These are phyloP conservation scores for Trichosporon sp. DNA, from an alignment of 1,284 basidiomycete genomes.

Conservation along the genomic window DNA sequence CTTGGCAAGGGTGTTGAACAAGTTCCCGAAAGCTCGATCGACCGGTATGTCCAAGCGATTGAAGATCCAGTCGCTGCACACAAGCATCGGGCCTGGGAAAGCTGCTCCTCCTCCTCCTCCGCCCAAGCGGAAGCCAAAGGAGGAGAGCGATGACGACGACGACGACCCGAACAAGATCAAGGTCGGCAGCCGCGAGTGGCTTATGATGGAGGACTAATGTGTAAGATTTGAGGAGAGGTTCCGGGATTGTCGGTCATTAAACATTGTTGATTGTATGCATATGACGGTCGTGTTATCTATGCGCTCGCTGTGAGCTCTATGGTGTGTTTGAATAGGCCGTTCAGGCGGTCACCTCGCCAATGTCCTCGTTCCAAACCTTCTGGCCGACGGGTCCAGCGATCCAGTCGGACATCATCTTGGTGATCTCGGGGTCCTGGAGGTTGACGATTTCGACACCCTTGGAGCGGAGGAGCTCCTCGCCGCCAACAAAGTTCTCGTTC, in stretches of 20 bases:
- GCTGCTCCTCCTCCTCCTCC: constrained; percentile 46
- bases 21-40: constrained; percentile 37
- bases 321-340: background rate
- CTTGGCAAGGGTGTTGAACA: constrained; percentile 38
- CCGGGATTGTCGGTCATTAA: background rate
- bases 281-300: background rate
- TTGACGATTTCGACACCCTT: constrained; percentile 31
- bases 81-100: constrained; percentile 42
- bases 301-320: background rate
- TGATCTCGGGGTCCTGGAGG: constrained; percentile 26
- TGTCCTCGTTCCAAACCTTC: constrained; percentile 39
- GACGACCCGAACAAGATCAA: constrained; percentile 32
- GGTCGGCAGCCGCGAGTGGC: constrained; percentile 41
- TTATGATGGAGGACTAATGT: constrained; percentile 41
- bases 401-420: constrained; percentile 35
- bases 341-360: constrained; percentile 26
- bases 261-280: constrained; percentile 3
- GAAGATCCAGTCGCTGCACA: constrained; percentile 42
- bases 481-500: constrained; percentile 36
- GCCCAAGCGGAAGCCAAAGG: constrained; percentile 43
- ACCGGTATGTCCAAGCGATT: constrained; percentile 43
- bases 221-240: background rate
- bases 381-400: constrained; percentile 25
- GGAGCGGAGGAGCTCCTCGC: constrained; percentile 21
- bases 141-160: constrained; percentile 40